Evolutionary conservation across 176 grass and related monocot species (phyloP).

Genomic region (Oryza meyeriana): DNA sequence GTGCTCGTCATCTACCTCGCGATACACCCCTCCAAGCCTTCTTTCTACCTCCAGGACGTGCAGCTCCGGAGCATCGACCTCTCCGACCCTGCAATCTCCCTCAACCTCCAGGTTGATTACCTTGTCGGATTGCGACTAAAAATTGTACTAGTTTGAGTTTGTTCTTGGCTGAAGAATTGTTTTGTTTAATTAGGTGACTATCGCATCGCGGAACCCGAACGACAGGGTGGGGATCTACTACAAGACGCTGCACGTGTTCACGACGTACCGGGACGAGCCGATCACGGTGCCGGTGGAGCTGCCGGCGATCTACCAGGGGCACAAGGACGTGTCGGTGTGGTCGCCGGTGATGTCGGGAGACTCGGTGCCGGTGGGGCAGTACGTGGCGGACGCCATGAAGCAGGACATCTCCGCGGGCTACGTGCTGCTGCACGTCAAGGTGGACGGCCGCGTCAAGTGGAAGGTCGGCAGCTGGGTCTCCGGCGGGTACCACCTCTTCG

Average conservation of each 20-base stretch:
- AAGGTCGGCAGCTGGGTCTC: conserved; percentile 83
- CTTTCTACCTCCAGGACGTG: conserved; percentile 77
- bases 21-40: conserved; percentile 64
- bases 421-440: conserved; percentile 56
- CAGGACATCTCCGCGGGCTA: conserved; percentile 68
- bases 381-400: conserved; percentile 53
- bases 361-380: conserved; percentile 42
- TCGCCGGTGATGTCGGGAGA: conserved; percentile 59
- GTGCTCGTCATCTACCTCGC: conserved; percentile 67
- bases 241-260: conserved; percentile 56
- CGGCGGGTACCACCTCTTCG: conserved; percentile 63
- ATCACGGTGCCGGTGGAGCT: conserved; percentile 52
- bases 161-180: background rate
- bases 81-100: conserved; percentile 48
- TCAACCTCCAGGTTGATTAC: conserved; percentile 44
- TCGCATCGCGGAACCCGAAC: conserved; percentile 87
- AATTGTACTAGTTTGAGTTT: background rate
- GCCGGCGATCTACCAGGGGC: conserved; percentile 67
- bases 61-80: conserved; percentile 55
- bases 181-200: conserved; percentile 49
- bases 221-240: conserved; percentile 76
- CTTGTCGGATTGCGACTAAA: background rate
- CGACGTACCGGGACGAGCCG: conserved; percentile 60
- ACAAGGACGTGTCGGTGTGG: conserved; percentile 73
- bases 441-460: conserved; percentile 73